phyloP scores from a whole-genome alignment of 225 moss, liverwort and hornwort species.

The Polytrichum commune region DNA sequence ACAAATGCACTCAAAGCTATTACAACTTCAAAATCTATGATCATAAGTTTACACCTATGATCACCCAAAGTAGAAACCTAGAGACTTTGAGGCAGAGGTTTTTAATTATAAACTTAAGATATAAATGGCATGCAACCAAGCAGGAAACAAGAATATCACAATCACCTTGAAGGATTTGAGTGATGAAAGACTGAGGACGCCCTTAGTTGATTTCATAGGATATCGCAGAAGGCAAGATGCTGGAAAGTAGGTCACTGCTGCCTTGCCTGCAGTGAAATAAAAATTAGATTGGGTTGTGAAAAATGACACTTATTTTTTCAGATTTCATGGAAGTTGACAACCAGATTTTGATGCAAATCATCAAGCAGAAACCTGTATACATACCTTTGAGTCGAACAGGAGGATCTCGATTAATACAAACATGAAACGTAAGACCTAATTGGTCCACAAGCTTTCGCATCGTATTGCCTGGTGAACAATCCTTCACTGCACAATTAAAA shows the following conservation, averaged over 20 bases:
- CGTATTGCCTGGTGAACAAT: constrained; percentile 66
- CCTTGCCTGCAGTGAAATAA: constrained; percentile 45
- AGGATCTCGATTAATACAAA: constrained; percentile 70
- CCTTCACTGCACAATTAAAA: constrained; percentile 41
- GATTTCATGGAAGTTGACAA: no score
- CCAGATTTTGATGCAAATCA: no score
- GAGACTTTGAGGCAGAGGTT: no score
- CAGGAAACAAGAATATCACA: not conserved
- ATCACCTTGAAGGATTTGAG: constrained; percentile 79
- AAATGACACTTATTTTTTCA: no score
- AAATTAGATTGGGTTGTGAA: not conserved
- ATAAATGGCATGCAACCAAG: no score
- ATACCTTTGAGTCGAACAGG: constrained; percentile 67
- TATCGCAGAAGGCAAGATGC: constrained; percentile 79
- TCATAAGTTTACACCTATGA: no score
- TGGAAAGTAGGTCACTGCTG: constrained; percentile 67
- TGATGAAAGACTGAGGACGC: constrained; percentile 48
- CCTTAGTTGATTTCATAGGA: constrained; percentile 51
- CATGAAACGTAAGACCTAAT: constrained; percentile 64
- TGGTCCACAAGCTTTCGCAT: constrained; percentile 68
- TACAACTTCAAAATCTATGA: no score
- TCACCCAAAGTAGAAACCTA: no score
- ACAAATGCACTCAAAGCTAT: no score
- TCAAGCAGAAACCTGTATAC: no score
- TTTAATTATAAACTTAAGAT: no score